Evolutionary conservation across 2,329 filamentous ascomycete species (phyloP), one percentile per base, ranked within the genome.

Genomic region (Blastomyces parvus): DNA sequence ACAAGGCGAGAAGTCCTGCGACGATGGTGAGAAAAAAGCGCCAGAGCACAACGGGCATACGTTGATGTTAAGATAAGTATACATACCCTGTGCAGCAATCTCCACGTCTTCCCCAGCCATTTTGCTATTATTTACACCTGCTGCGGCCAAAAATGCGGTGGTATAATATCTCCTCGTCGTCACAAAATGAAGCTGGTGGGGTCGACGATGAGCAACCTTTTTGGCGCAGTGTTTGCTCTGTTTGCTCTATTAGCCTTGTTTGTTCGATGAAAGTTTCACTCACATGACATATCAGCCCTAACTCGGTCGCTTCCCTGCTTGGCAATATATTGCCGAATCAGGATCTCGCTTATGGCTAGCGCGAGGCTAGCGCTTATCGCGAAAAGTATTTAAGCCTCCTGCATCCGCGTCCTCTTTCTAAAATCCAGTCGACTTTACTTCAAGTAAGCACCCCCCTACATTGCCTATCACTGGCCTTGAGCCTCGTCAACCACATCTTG

Each of bases 371-470:
- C 40, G 57, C 8, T 2, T 33, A 3, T 6, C 17, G 19, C 36
- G 67, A 61, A 70, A 68, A 53, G 72, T 64, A 9, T 59, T 13
- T 59, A 59, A 59, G 5, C 27, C 19, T 22, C 40, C 25, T 13
- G 1, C 22, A 22, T 36, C 40, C 44, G 17, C 27, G 14, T 22
- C 42, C 42, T 48, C n/a, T 36, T 59, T 48, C 4, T 59, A 19
- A 59, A 59, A 59, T 19, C 40, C 36, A 66, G 63, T 61, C 62
- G 66, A 68, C 64, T 64, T 58, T 66, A 67, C 66, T 67, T 63
- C 62, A 64, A 62, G 66, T 67, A 60, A 62, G 66, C 64, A 60
- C 63, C 57, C 57, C 53, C 58, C 60, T 57, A 60, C 42, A 53
- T 46, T 59, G 27, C 22, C 27, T 38, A 40, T 27, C 7, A 11